Conservation (phyloP, 345 rosid species). For the Citrus australasica region DNA sequence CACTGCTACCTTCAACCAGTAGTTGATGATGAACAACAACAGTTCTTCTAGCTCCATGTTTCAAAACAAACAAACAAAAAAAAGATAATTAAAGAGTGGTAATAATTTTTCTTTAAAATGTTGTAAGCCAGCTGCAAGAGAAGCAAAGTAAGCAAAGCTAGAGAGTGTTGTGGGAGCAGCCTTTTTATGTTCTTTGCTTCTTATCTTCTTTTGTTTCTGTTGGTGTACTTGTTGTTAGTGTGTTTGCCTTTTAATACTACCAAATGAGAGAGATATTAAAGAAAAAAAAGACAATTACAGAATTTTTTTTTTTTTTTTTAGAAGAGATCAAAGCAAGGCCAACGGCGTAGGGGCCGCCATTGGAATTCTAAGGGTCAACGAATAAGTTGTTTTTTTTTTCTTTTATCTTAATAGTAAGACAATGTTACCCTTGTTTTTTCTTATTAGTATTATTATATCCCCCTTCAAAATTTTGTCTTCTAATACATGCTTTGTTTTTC, state of each 20-base stretch:
- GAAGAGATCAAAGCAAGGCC: slow-evolving; percentile 45
- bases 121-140: no score
- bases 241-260: slow-evolving; percentile 39
- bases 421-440: slow-evolving; percentile 28
- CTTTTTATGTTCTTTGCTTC: slow-evolving; percentile 19
- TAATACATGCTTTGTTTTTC: not conserved
- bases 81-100: not conserved
- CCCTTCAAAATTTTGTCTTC: not conserved
- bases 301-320: no score
- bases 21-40: slow-evolving; percentile 5
- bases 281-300: not conserved
- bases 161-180: slow-evolving; percentile 12
- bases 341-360: slow-evolving; percentile 99
- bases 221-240: slow-evolving; percentile 35
- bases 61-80: not conserved
- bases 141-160: not conserved
- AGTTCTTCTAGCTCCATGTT: slow-evolving; percentile 13
- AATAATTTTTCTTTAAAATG: not conserved
- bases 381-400: slow-evolving; percentile 19
- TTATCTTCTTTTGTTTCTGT: slow-evolving; percentile 35
- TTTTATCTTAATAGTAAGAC: slow-evolving; percentile 14
- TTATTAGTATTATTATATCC: slow-evolving; percentile 8
- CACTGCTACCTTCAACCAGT: slow-evolving; percentile 42
- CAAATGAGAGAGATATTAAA: not conserved
- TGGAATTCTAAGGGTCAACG: slow-evolving; percentile 94